Evolutionary conservation across 2,329 filamentous ascomycete genomes (phyloP).

Genomic region (Orbilia ellipsospora): DNA sequence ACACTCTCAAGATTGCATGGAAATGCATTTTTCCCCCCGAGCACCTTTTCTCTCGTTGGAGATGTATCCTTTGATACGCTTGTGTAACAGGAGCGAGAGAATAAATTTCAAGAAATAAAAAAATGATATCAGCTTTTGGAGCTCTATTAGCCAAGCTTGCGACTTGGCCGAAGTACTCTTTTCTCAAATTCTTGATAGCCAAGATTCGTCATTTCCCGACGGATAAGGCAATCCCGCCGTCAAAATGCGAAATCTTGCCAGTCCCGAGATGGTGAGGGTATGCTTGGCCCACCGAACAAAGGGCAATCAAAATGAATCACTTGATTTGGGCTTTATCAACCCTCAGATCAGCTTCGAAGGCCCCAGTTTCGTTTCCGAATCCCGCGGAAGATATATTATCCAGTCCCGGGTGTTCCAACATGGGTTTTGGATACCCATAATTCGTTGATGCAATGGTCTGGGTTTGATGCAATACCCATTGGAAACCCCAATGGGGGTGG

Average conservation of each 20-base stretch:
- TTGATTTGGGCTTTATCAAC: constrained; percentile 9
- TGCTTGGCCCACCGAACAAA: not conserved
- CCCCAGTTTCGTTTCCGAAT: constrained; percentile 42
- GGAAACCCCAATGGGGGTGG: constrained; percentile 42
- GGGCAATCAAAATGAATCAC: constrained; percentile 12
- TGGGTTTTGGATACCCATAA: not conserved
- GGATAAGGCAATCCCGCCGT: too few relatives aligned
- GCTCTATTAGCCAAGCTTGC: too few relatives aligned
- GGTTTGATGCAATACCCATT: constrained; percentile 30
- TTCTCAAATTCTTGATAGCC: too few relatives aligned
- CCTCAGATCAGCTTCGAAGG: constrained; percentile 27
- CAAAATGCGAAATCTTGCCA: constrained; percentile 4
- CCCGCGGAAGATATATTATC: constrained; percentile 55
- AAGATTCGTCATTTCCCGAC: too few relatives aligned
- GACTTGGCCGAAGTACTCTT: too few relatives aligned
- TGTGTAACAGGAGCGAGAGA: constrained; percentile 30
- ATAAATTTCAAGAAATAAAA: too few relatives aligned
- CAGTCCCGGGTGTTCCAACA: constrained; percentile 21
- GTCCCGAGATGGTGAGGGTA: not conserved
- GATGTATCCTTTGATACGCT: constrained; percentile 5
- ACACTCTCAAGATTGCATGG: constrained; percentile 17
- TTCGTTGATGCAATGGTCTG: constrained; percentile 11
- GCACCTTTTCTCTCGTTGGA: constrained; percentile 14
- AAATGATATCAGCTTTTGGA: constrained; percentile 33
- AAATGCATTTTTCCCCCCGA: not conserved